Evolutionary conservation across 1,139 yeast genomes (phyloP).

Genomic region (Taphrina deformans): DNA sequence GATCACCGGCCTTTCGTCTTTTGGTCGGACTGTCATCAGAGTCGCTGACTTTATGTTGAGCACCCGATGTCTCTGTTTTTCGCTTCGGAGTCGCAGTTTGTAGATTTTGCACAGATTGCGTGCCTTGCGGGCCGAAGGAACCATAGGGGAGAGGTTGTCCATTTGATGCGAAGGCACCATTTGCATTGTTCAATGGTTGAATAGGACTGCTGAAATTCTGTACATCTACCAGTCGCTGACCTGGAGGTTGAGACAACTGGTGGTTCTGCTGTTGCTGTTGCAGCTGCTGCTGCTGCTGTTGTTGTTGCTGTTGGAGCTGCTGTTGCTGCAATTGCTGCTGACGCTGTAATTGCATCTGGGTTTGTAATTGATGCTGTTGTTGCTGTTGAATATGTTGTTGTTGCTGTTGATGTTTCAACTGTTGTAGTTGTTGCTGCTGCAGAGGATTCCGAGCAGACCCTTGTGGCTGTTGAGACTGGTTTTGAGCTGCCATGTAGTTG

Average conservation of each 20-base stretch:
- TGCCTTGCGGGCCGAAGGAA: background rate
- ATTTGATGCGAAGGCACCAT: background rate
- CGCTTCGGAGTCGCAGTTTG: background rate
- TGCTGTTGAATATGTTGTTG: conserved; percentile 24
- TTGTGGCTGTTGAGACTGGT: conserved; percentile 7
- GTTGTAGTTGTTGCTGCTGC: conserved; percentile 16
- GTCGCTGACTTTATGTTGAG: background rate
- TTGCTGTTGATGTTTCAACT: conserved; percentile 4
- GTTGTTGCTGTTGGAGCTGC: conserved; percentile 1
- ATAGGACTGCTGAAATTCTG: background rate
- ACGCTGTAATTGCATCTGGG: background rate
- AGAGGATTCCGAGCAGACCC: background rate
- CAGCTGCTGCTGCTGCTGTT: conserved; percentile 11
- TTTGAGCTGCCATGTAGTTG: background rate
- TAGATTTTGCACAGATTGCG: background rate
- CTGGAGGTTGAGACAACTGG: background rate
- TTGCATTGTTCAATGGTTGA: background rate
- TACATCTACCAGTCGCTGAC: background rate
- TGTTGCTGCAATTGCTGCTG: conserved; percentile 12
- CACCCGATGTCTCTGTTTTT: conserved; percentile 1
- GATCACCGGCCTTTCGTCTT: background rate
- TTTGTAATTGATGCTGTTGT: conserved; percentile 18
- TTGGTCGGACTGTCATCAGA: conserved; percentile 16
- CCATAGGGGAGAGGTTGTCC: background rate
- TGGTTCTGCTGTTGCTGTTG: background rate